Conservation (phyloP, 164 flowering plant genomes). For the Buxus sempervirens region DNA sequence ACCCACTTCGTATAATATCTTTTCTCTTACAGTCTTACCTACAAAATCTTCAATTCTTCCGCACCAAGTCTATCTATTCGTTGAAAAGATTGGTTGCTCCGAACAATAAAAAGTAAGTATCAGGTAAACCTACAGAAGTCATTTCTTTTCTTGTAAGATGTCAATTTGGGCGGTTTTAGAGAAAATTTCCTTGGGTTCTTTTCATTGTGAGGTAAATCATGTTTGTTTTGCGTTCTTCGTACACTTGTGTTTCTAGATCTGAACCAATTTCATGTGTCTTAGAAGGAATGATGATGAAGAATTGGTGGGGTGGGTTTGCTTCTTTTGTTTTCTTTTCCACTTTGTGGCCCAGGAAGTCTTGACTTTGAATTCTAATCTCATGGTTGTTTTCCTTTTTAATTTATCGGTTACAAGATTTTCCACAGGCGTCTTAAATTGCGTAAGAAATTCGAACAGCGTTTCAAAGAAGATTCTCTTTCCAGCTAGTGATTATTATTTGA, state of each 20-base stretch:
- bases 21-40: not conserved
- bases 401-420: too few species aligned
- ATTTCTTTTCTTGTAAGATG: slow-evolving; percentile 29
- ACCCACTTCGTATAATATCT: not conserved
- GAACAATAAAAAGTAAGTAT: slow-evolving; percentile 10
- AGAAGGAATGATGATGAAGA: too few species aligned
- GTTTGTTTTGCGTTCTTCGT: slow-evolving; percentile 9
- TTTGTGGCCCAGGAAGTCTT: too few species aligned
- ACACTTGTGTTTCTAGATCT: slow-evolving; percentile 15
- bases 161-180: slow-evolving; percentile 10
- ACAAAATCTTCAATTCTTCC: not conserved
- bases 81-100: slow-evolving; percentile 25
- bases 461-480: too few species aligned
- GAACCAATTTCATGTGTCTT: too few species aligned
- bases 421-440: too few species aligned
- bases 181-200: slow-evolving; percentile 1
- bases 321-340: too few species aligned
- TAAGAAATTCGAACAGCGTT: too few species aligned
- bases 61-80: slow-evolving; percentile 10
- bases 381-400: too few species aligned
- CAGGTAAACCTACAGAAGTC: slow-evolving; percentile 17
- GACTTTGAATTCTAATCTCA: too few species aligned
- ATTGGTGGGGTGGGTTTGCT: too few species aligned
- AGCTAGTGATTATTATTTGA: slow-evolving; percentile 9
- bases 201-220: slow-evolving; percentile 5